Evolutionary conservation across 2,329 filamentous ascomycete genomes (phyloP).

Genomic region (Ophiostoma australiae): DNA sequence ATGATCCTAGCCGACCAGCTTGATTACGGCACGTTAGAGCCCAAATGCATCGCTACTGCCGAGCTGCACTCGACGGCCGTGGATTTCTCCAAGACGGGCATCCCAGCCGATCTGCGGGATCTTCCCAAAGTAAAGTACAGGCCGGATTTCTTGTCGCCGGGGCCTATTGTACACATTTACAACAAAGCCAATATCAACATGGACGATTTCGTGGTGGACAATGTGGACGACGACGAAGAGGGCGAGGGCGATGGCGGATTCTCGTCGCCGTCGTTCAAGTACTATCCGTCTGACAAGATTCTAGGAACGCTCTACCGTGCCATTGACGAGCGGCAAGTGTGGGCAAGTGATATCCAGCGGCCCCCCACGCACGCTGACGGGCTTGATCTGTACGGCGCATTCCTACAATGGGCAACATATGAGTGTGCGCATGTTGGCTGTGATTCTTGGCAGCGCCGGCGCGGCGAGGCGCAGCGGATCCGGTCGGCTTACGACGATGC

Average conservation of each 20-base stretch:
- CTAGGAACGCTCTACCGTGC: conserved; percentile 66
- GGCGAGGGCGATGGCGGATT: conserved; percentile 45
- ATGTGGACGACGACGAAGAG: conserved; percentile 44
- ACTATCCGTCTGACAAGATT: conserved; percentile 63
- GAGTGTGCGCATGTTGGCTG: conserved; percentile 33
- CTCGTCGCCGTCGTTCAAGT: conserved; percentile 45
- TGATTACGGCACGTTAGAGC: conserved; percentile 46
- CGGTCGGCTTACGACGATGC: conserved; percentile 47
- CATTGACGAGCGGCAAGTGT: conserved; percentile 67
- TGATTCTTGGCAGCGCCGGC: conserved; percentile 36
- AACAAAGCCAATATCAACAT: conserved; percentile 43
- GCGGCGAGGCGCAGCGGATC: conserved; percentile 41
- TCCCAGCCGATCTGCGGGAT: conserved; percentile 46
- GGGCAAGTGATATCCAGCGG: conserved; percentile 45
- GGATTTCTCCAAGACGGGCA: conserved; percentile 72
- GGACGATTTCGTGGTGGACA: conserved; percentile 31
- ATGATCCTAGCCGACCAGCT: conserved; percentile 59
- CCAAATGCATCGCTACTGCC: conserved; percentile 52
- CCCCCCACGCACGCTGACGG: conserved; percentile 31
- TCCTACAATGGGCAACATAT: conserved; percentile 34
- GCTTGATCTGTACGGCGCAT: conserved; percentile 40
- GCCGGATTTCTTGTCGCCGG: conserved; percentile 51
- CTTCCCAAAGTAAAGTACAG: conserved; percentile 42
- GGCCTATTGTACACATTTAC: conserved; percentile 43
- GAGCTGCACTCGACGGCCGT: conserved; percentile 65